phyloP scores from a whole-genome alignment of 2,329 filamentous ascomycete genomes.

The Paracoccidioides brasiliensis region DNA sequence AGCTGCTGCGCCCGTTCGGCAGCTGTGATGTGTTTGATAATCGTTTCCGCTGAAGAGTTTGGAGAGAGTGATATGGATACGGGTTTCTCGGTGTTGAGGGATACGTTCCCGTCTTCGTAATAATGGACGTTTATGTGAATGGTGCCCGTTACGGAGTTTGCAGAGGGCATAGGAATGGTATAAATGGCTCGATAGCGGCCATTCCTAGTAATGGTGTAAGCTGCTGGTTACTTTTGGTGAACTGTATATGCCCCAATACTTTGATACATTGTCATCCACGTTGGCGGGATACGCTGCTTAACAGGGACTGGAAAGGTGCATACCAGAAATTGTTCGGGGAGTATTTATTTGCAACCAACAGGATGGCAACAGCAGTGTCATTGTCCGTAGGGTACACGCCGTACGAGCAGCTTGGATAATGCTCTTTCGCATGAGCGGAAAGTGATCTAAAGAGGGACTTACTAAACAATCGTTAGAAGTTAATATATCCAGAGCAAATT shows the following conservation, averaged over 20 bases:
- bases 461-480: slow-evolving; percentile 32
- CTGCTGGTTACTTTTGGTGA: background rate
- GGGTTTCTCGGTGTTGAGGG: slow-evolving; percentile 76
- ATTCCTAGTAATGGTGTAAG: slow-evolving; percentile 48
- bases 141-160: slow-evolving; percentile 52
- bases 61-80: slow-evolving; percentile 49
- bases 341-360: slow-evolving; percentile 92
- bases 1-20: slow-evolving; percentile 91
- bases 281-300: slow-evolving; percentile 3
- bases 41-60: slow-evolving; percentile 52
- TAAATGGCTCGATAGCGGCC: slow-evolving; percentile 91
- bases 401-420: slow-evolving; percentile 70
- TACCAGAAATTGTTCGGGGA: slow-evolving; percentile 97
- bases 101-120: slow-evolving; percentile 97
- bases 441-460: slow-evolving; percentile 75
- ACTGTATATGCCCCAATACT: background rate
- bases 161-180: slow-evolving; percentile 53
- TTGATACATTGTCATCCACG: background rate
- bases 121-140: slow-evolving; percentile 97
- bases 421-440: slow-evolving; percentile 64
- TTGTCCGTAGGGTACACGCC: slow-evolving; percentile 71
- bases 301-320: slow-evolving; percentile 7
- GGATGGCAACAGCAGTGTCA: slow-evolving; percentile 62
- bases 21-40: slow-evolving; percentile 64
- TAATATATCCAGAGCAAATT: no score